Evolutionary conservation across 306 rosid species (phyloP).

Genomic region (Alnus glutinosa): DNA sequence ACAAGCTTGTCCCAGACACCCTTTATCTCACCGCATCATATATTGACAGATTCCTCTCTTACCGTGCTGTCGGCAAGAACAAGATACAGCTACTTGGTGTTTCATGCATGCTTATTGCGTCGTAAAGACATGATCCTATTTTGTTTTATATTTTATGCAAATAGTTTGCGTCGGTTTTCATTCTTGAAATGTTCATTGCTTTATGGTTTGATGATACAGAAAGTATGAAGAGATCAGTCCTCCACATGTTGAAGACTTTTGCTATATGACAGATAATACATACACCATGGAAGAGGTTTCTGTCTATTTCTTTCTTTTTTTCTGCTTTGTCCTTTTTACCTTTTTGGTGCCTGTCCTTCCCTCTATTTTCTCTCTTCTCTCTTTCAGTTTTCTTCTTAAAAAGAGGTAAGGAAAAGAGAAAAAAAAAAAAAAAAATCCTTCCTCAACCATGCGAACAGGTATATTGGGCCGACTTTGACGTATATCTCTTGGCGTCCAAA

Average conservation of each 20-base stretch:
- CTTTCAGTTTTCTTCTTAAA: neutral
- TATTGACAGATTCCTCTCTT: constrained; percentile 45
- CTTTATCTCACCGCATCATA: constrained; percentile 39
- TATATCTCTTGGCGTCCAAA: neutral
- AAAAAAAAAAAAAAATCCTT: too few relatives aligned
- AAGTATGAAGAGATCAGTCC: constrained; percentile 44
- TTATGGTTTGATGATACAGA: constrained; percentile 33
- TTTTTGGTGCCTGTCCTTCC: neutral
- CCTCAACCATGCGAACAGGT: neutral
- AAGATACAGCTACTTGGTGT: constrained; percentile 54
- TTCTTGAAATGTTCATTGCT: constrained; percentile 2
- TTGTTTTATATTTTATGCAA: neutral
- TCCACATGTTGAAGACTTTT: constrained; percentile 40
- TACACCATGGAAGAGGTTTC: constrained; percentile 41
- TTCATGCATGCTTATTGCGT: constrained; percentile 46
- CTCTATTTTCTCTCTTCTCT: neutral
- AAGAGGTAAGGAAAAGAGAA: neutral
- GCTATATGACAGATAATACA: constrained; percentile 51
- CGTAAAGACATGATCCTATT: constrained; percentile 21
- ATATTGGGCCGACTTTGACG: neutral
- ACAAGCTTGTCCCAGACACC: constrained; percentile 44
- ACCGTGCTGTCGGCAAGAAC: constrained; percentile 20
- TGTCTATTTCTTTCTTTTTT: neutral
- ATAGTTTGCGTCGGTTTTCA: neutral
- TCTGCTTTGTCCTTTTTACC: neutral